Base-by-base conservation (phyloP, 208 protist genomes). In the Tetramitus jugosus region DNA sequence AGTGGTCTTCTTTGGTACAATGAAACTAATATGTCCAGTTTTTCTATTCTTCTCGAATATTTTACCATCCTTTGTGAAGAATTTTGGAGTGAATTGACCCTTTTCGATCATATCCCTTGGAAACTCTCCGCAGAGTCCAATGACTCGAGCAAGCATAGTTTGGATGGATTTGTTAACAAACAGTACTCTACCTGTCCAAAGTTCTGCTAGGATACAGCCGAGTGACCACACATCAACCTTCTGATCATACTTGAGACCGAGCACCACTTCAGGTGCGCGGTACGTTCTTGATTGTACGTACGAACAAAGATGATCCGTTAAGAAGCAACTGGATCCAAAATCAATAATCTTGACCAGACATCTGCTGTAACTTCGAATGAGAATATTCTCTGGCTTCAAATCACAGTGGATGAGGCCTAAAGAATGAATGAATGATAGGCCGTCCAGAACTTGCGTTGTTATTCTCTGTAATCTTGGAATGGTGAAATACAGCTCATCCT, bases 361-460 rank as follows among this genome's bases (percentile, higher is more conserved):
- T 42, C 88, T 87, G 56, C 88, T 88, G 84, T 95, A 92, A 2
- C 90, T 94, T 60, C 94, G 86, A 82, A 97, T 96, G 53, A 97
- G 88, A 79, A 97, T 95, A 86, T 97, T 97, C 85, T 97, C 94
- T 35, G 94, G 94, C 83, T 97, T 97, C 35, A 97, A 84, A 82
- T 97, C 94, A 40, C 93, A 94, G 84, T 97, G 94, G 64, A 97
- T 95, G 42, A 97, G 87, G 81, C 92, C 90, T 1, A 96, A 83
- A 56, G 87, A 90, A 85, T 97, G 93, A 31, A 96, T 88, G 84
- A 94, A 97, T 0, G 84, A 81, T 33, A 96, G 85, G 2, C 92
- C 87, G 80, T 90, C 85, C 13, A 91, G 79, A 42, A 95, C 85
- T 68, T 88, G 85, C 79, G 46, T 65, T 4, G 93, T 87, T 65